Conservation (phyloP, 2,329 filamentous ascomycete genomes). For the Pseudogymnoascus sp. region DNA sequence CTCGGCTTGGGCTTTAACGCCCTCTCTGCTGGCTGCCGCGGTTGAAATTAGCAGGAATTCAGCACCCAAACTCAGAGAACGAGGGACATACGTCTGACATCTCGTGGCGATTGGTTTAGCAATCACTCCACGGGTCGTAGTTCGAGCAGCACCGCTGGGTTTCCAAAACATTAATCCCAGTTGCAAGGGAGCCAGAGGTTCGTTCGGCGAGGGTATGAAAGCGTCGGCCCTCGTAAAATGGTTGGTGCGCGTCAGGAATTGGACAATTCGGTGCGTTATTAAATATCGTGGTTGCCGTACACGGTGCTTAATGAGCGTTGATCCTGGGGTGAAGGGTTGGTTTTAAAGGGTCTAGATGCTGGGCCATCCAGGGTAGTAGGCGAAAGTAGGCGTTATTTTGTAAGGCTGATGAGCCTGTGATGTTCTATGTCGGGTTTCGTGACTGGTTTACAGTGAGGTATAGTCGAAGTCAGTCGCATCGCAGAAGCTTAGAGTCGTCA, state of each 20-base stretch:
- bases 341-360: conserved; percentile 6
- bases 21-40: conserved; percentile 21
- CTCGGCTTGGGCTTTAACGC: conserved; percentile 27
- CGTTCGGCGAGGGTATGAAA: background rate
- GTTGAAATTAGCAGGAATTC: conserved; percentile 1
- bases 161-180: conserved; percentile 9
- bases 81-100: background rate
- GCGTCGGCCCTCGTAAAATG: background rate
- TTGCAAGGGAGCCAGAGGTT: background rate
- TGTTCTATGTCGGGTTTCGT: background rate
- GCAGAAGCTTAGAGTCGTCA: conserved; percentile 6
- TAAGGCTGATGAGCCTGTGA: conserved; percentile 3
- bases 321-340: background rate
- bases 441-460: background rate
- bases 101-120: conserved; percentile 4
- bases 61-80: background rate
- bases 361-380: conserved; percentile 1
- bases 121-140: conserved; percentile 3
- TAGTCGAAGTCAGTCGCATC: conserved; percentile 1
- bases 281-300: background rate
- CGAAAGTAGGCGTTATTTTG: background rate
- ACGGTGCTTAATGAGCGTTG: background rate
- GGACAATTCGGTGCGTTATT: background rate
- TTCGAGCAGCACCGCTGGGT: conserved; percentile 1
- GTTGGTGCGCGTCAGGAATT: background rate